Percentiles rank a stretch among this genome's conserved stretches.
Evolutionary conservation across 2,329 filamentous ascomycete species (phyloP).

Genomic region (Salinomyces thailandicus): DNA sequence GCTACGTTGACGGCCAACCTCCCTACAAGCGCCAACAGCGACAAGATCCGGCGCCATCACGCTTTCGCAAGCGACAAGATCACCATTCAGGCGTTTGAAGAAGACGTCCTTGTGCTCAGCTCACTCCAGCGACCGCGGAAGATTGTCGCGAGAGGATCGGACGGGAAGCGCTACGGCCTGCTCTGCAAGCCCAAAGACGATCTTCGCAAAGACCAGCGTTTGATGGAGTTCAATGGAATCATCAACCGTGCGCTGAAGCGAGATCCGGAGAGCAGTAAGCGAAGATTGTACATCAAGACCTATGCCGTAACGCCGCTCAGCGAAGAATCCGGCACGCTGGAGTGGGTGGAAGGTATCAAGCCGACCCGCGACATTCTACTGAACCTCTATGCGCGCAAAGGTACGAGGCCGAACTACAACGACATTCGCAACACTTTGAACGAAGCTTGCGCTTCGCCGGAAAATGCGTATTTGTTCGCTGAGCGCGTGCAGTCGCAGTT

Average conservation of each 20-base stretch:
- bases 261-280: constrained; percentile 79
- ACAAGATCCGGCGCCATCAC: constrained; percentile 60
- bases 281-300: constrained; percentile 89
- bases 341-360: constrained; percentile 96
- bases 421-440: constrained; percentile 51
- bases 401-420: constrained; percentile 56
- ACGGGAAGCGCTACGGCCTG: constrained; percentile 79
- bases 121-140: constrained; percentile 89
- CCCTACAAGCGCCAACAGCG: constrained; percentile 58
- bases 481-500: constrained; percentile 56
- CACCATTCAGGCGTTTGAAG: constrained; percentile 68
- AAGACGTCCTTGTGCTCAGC: constrained; percentile 80
- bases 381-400: constrained; percentile 63
- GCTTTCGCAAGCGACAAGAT: constrained; percentile 81
- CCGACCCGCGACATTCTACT: constrained; percentile 87
- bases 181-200: constrained; percentile 98
- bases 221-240: constrained; percentile 99
- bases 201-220: constrained; percentile 87
- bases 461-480: constrained; percentile 61
- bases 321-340: constrained; percentile 94
- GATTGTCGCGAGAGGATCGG: constrained; percentile 75
- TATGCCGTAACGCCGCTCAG: constrained; percentile 95
- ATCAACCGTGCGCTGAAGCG: constrained; percentile 91
- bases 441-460: constrained; percentile 54
- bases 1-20: constrained; percentile 71